A percentile compares a stretch with the other conserved stretches of the same genome.
phyloP scores from a whole-genome alignment of 2,329 filamentous ascomycete genomes.

The Cladosporium austrohemisphaericum region DNA sequence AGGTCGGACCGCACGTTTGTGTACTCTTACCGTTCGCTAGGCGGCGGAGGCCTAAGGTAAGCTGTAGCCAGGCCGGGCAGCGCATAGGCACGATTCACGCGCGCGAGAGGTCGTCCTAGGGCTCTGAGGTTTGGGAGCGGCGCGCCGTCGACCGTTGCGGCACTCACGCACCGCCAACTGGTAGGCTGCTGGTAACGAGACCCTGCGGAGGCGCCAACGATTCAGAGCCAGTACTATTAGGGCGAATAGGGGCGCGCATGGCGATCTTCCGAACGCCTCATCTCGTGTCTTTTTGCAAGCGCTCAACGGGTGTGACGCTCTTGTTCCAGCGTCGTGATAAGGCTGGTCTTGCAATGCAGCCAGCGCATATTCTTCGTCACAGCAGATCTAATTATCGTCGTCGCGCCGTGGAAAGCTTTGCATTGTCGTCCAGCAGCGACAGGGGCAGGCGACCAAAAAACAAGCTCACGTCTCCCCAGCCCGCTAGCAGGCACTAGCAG shows the following conservation, averaged over 20 bases:
- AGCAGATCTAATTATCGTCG: not conserved
- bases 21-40: slow-evolving; percentile 2
- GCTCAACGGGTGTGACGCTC: no score
- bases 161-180: no score
- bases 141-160: no score
- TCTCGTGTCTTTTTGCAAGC: slow-evolving; percentile 10
- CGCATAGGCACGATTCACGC: slow-evolving; percentile 1
- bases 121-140: no score
- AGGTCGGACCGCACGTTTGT: slow-evolving; percentile 4
- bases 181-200: no score
- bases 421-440: no score
- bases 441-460: no score
- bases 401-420: no score
- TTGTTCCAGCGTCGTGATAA: no score
- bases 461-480: slow-evolving; percentile 4
- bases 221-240: not conserved
- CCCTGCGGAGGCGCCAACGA: slow-evolving; percentile 4
- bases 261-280: slow-evolving; percentile 11
- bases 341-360: no score
- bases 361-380: not conserved
- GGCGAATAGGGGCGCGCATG: no score
- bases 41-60: not conserved
- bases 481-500: slow-evolving; percentile 2
- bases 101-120: no score
- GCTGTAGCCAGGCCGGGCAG: not conserved